Percentiles rank a stretch among this genome's conserved stretches.
Evolutionary conservation across 108 stramenopile species (phyloP).

Genomic region (Skeletonema tropicum): DNA sequence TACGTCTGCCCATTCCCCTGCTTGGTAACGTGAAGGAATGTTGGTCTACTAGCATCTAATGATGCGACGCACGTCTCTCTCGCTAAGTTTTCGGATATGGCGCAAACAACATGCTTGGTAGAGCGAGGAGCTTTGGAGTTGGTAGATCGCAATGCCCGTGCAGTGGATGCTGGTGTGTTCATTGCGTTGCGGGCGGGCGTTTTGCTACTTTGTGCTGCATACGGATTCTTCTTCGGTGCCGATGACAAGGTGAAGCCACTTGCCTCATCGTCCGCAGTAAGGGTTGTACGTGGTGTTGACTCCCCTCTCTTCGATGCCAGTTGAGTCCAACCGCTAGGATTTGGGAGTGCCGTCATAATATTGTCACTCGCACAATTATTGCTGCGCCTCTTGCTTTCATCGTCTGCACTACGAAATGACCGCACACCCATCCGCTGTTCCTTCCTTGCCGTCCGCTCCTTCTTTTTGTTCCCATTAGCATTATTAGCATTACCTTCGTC

Average conservation of each 20-base stretch:
- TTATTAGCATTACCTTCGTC: conserved; percentile 10
- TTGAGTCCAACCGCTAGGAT: conserved; percentile 25
- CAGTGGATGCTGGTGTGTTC: conserved; percentile 6
- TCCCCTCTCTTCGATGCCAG: not conserved
- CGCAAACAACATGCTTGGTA: conserved; percentile 66
- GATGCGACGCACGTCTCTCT: conserved; percentile 87
- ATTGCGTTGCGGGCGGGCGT: not conserved
- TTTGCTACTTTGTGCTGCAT: not conserved
- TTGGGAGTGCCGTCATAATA: conserved; percentile 16
- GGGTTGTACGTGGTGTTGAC: conserved; percentile 2
- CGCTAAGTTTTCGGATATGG: conserved; percentile 88
- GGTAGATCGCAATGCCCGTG: not conserved
- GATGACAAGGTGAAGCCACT: conserved; percentile 45
- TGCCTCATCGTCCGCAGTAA: conserved; percentile 14
- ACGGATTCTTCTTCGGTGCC: not conserved
- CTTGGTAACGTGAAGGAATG: conserved; percentile 73
- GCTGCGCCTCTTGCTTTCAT: conserved; percentile 1
- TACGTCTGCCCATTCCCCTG: conserved; percentile 88
- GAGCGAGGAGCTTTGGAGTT: not conserved
- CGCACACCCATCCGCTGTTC: conserved; percentile 16
- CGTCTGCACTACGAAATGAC: not conserved
- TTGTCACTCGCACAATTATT: not conserved
- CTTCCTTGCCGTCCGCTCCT: not conserved
- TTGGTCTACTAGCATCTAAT: conserved; percentile 75
- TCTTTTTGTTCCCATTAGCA: not conserved